Base-by-base conservation (phyloP, 768 basidiomycete species). In the Suillus plorans region DNA sequence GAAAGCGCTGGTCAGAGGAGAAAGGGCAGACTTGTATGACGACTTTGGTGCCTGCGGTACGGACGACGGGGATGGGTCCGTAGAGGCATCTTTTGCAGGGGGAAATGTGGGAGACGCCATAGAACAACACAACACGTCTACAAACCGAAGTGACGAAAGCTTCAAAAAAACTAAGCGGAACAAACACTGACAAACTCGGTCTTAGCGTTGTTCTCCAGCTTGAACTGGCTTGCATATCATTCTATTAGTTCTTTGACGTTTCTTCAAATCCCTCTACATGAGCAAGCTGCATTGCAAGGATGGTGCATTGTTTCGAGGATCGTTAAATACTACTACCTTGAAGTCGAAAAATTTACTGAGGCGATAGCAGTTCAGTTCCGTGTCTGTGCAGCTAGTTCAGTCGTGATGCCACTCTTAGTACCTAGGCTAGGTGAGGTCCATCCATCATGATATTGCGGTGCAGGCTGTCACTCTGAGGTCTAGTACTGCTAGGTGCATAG, bases 1-100 rank as follows among this genome's bases (percentile, higher is more conserved):
- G 76, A 90, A 91, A 28, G 85, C 80, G 76, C 82, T 86, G 60
- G 84, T 82, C 64, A 94, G 78, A 34, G 93, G 91, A 56, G 86
- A 71, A 9, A 80, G 49, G 57, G 71, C 63, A 53, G 71, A 61
- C 53, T 66, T 44, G 57, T 64, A 82, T 5, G 83, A 71, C 63
- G 82, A 77, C 63, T 79, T 78, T 60, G 81, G 81, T 42, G 74
- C 69, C 61, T 75, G 71, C 34, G 70, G 62, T 71, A 80, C 65
- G 41, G 76, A 65, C 62, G 80, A 73, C 42, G 78, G 71, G 60
- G 80, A 74, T 42, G 76, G 69, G 67, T 79, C 79, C 65, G 79
- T 72, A 58, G 77, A 76, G 69, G 73, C 80, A 66, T 76, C 75
- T 69, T 84, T 82, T 77, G 81, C 80, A 4, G 67, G 77, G 67